Conservation (phyloP, 768 basidiomycete species). For the Mycena rosella region DNA sequence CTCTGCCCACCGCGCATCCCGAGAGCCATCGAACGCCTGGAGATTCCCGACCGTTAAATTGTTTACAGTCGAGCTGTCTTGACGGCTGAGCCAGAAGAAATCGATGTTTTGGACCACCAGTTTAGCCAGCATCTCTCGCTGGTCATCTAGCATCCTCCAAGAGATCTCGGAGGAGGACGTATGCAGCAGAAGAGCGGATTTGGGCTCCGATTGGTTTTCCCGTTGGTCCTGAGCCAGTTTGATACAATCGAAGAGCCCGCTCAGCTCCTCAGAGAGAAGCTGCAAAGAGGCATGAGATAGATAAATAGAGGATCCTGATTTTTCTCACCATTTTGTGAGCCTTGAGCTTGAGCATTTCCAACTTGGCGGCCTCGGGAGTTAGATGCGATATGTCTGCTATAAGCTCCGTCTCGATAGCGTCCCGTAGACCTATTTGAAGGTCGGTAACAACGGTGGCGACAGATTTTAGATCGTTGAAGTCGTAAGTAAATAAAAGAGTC, state of each 20-base stretch:
- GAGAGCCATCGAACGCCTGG: conserved; percentile 88
- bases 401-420: conserved; percentile 65
- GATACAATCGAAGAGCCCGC: conserved; percentile 88
- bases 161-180: conserved; percentile 89
- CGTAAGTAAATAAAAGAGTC: conserved; percentile 87
- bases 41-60: conserved; percentile 81
- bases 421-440: conserved; percentile 81
- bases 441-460: conserved; percentile 79
- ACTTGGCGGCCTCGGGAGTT: conserved; percentile 58
- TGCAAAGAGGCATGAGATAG: conserved; percentile 4
- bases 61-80: conserved; percentile 89
- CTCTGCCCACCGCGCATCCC: conserved; percentile 87
- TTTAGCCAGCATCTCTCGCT: conserved; percentile 82
- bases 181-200: conserved; percentile 84
- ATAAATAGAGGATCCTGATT: background rate
- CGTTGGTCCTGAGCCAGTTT: conserved; percentile 84
- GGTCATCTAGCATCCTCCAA: conserved; percentile 90
- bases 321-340: conserved; percentile 61
- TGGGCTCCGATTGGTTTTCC: conserved; percentile 75
- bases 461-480: conserved; percentile 82
- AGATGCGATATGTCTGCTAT: conserved; percentile 54
- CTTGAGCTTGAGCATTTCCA: conserved; percentile 75
- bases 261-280: conserved; percentile 82
- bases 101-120: conserved; percentile 84
- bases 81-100: conserved; percentile 87